Evolutionary conservation across 352 stramenopile species (phyloP).

Genomic region (Pythium sukuiense): DNA sequence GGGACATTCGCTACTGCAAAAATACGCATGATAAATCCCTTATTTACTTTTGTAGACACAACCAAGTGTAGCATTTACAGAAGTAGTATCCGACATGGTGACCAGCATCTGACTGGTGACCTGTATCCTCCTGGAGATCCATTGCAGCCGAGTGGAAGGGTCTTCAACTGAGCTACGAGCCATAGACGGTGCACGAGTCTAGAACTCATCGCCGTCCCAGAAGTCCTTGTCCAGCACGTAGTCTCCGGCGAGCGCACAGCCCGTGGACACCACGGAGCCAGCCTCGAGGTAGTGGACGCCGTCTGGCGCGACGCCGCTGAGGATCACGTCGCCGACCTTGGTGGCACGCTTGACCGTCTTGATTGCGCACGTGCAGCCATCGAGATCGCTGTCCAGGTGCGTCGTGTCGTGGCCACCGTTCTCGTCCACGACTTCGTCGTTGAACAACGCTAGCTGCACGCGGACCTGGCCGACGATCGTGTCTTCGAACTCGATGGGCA

Average conservation of each 20-base stretch:
- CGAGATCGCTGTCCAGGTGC: constrained; percentile 54
- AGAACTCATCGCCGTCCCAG: constrained; percentile 68
- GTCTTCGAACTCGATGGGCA: constrained; percentile 68
- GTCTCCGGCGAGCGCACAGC: constrained; percentile 60
- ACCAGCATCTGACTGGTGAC: neutral
- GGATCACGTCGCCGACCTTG: constrained; percentile 73
- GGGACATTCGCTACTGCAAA: constrained; percentile 21
- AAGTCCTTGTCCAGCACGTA: constrained; percentile 81
- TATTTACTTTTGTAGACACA: neutral
- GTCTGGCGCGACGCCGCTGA: constrained; percentile 69
- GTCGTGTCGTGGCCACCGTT: constrained; percentile 28
- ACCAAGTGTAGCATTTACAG: neutral
- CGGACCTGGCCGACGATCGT: constrained; percentile 77
- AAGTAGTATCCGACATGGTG: neutral
- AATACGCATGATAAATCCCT: neutral
- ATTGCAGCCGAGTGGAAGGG: neutral
- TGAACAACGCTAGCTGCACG: constrained; percentile 74
- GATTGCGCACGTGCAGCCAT: constrained; percentile 54
- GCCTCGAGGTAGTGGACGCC: constrained; percentile 73
- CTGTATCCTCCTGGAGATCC: no score
- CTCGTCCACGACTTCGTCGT: constrained; percentile 75
- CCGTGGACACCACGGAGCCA: constrained; percentile 61
- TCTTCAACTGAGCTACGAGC: no score
- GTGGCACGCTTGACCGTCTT: constrained; percentile 49
- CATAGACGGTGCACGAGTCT: constrained; percentile 6